These are phyloP conservation scores for Silybum marianum DNA, from an alignment of 129 eudicot genomes.

Conservation along the genomic window DNA sequence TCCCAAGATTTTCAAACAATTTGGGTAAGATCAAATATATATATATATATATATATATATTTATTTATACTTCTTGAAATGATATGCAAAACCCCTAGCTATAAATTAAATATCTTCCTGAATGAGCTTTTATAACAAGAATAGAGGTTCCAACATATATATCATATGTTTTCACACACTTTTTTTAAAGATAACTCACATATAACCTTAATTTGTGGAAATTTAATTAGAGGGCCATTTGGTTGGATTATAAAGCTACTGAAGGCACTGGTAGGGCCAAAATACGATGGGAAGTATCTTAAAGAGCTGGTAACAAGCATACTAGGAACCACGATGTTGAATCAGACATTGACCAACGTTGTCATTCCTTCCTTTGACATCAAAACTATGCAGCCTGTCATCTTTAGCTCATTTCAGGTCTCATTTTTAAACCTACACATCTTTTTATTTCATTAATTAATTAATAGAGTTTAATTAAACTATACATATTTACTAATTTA, in stretches of 20 bases:
- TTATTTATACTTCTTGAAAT: no score
- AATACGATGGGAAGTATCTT: constrained; percentile 49
- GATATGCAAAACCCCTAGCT: no score
- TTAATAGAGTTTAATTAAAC: background rate
- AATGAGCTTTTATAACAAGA: no score
- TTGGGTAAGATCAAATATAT: constrained; percentile 9
- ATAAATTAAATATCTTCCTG: no score
- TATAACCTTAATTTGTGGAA: background rate
- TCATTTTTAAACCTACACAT: background rate
- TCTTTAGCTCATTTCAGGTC: constrained; percentile 54
- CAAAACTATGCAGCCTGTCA: constrained; percentile 48
- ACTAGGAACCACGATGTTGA: constrained; percentile 32
- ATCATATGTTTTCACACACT: no score
- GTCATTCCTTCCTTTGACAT: constrained; percentile 68
- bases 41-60: no score
- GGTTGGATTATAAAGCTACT: constrained; percentile 22
- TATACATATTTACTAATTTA: background rate
- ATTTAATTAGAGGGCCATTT: constrained; percentile 31
- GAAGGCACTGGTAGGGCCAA: constrained; percentile 34
- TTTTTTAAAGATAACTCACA: background rate
- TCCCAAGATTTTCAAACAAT: constrained; percentile 33
- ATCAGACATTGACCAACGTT: constrained; percentile 52
- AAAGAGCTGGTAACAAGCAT: background rate
- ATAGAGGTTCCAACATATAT: no score
- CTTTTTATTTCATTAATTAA: background rate